Percentiles rank a stretch among this genome's conserved stretches.
Evolutionary conservation across 768 basidiomycete genomes (phyloP).

Genomic region (Mycena capillaripes): DNA sequence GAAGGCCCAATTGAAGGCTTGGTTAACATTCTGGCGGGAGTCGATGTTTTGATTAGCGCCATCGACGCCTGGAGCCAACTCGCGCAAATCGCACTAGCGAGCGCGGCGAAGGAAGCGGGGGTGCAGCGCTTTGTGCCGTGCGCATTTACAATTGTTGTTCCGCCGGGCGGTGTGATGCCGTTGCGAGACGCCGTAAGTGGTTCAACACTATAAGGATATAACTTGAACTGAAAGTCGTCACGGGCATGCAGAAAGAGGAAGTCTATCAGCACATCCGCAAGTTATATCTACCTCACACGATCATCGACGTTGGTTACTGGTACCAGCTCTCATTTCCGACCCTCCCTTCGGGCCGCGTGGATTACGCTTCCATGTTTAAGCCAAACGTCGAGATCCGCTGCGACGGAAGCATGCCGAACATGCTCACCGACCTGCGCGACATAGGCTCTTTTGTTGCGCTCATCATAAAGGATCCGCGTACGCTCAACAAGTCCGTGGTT

Average conservation of each 20-base stretch:
- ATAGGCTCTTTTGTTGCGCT: slow-evolving; percentile 46
- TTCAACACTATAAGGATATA: too few relatives aligned
- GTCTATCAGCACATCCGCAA: slow-evolving; percentile 43
- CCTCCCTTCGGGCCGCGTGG: slow-evolving; percentile 30
- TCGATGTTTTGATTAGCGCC: slow-evolving; percentile 30
- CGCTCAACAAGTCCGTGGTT: slow-evolving; percentile 47
- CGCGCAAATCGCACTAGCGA: slow-evolving; percentile 23
- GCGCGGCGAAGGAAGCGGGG: slow-evolving; percentile 27
- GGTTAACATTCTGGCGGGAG: not conserved
- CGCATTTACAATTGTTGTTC: slow-evolving; percentile 24
- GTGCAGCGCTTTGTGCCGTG: slow-evolving; percentile 33
- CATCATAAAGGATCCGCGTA: slow-evolving; percentile 48
- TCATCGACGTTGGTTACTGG: slow-evolving; percentile 52
- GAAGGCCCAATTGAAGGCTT: slow-evolving; percentile 7
- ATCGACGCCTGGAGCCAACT: slow-evolving; percentile 22
- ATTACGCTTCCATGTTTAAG: slow-evolving; percentile 13
- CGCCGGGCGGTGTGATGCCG: slow-evolving; percentile 17
- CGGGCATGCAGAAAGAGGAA: slow-evolving; percentile 42
- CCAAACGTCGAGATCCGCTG: slow-evolving; percentile 34
- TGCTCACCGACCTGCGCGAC: slow-evolving; percentile 41
- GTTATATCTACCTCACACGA: slow-evolving; percentile 43
- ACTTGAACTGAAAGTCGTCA: not conserved
- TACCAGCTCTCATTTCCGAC: slow-evolving; percentile 38
- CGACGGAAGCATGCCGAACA: slow-evolving; percentile 34
- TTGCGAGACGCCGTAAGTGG: slow-evolving; percentile 17